phyloP scores from a whole-genome alignment of 208 protist species.

The Wallacemonas sp. region DNA sequence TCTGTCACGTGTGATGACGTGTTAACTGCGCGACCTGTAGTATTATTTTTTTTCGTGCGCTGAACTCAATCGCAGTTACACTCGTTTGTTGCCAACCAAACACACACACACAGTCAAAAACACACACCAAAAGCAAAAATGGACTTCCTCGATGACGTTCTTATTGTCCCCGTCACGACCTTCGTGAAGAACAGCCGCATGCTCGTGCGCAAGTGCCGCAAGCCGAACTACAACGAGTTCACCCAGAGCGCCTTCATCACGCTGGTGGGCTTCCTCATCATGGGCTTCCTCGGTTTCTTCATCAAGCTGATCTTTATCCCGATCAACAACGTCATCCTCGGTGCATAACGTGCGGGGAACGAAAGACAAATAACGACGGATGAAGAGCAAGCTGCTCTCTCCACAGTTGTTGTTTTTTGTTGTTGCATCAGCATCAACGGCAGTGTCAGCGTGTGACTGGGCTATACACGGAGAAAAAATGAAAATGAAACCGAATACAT shows the following conservation, averaged over 20 bases:
- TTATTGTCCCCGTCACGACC: conserved; percentile 75
- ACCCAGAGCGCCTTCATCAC: conserved; percentile 83
- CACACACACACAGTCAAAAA: too few relatives aligned
- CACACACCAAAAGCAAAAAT: conserved; percentile 35
- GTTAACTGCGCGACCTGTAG: too few relatives aligned
- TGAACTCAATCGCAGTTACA: too few relatives aligned
- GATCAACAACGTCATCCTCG: conserved; percentile 96
- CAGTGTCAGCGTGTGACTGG: too few relatives aligned
- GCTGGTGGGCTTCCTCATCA: conserved; percentile 91
- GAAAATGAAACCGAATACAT: too few relatives aligned
- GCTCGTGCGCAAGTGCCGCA: conserved; percentile 90
- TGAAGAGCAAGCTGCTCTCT: too few relatives aligned
- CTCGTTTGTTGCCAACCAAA: too few relatives aligned
- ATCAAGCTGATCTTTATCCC: conserved; percentile 96
- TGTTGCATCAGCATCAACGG: not conserved
- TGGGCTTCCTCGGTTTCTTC: conserved; percentile 96
- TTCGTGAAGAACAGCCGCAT: conserved; percentile 90
- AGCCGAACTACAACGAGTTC: conserved; percentile 95
- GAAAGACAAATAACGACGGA: conserved; percentile 6
- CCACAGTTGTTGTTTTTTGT: too few relatives aligned
- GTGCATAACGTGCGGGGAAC: conserved; percentile 26
- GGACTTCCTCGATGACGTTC: conserved; percentile 83
- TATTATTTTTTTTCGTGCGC: too few relatives aligned
- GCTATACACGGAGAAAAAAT: conserved; percentile 7
- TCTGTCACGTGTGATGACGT: too few relatives aligned